phyloP scores from a whole-genome alignment of 257 asterid genomes.

The Anisodus tanguticus region DNA sequence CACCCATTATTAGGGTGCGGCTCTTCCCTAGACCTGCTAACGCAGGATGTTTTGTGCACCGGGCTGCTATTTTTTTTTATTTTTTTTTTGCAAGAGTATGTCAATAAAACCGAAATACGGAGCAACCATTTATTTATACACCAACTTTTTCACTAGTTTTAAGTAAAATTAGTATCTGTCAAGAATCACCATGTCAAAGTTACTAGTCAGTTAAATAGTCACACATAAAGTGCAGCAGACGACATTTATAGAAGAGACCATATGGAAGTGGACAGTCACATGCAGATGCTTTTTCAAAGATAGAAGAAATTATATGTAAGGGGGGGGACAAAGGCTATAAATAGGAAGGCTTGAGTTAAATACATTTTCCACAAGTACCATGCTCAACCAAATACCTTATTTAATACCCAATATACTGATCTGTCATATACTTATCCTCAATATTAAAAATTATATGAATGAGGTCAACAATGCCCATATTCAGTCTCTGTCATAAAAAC shows the following conservation, averaged over 20 bases:
- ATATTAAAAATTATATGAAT: neutral
- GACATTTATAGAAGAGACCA: neutral
- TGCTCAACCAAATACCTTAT: slow-evolving; percentile 10
- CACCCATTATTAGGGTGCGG: too few species aligned
- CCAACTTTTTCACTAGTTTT: neutral
- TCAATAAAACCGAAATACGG: neutral
- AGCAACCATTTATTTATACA: neutral
- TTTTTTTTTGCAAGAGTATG: too few species aligned
- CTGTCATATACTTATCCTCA: slow-evolving; percentile 7
- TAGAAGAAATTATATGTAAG: slow-evolving; percentile 50
- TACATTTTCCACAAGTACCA: slow-evolving; percentile 48
- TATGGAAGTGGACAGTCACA: slow-evolving; percentile 18
- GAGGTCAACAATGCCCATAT: slow-evolving; percentile 35
- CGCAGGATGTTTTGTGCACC: too few species aligned
- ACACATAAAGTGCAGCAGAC: neutral
- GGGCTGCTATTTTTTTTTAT: too few species aligned
- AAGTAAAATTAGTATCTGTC: neutral
- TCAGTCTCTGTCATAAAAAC: slow-evolving; percentile 30
- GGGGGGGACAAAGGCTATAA: slow-evolving; percentile 58
- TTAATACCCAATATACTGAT: neutral
- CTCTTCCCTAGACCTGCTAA: too few species aligned
- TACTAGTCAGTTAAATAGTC: neutral
- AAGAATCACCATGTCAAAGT: neutral
- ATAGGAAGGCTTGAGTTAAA: slow-evolving; percentile 43
- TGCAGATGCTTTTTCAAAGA: slow-evolving; percentile 32